phyloP scores from a whole-genome alignment of 1,284 basidiomycete genomes.

The Cutaneotrichosporon sp. region DNA sequence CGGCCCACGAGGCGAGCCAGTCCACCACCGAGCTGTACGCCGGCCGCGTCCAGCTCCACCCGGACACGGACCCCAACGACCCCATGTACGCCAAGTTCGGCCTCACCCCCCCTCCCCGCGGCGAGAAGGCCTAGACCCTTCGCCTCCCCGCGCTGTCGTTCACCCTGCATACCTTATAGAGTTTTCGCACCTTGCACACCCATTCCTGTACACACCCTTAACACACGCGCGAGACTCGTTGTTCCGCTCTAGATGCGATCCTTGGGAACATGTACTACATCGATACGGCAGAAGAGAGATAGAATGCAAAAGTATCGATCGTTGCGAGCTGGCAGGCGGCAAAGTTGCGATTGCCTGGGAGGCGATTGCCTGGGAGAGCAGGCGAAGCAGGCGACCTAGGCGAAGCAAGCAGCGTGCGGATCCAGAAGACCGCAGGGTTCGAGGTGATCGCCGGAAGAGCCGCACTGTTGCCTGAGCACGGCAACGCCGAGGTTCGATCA shows the following conservation, averaged over 20 bases:
- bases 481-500: no score
- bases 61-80: conserved; percentile 65
- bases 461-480: no score
- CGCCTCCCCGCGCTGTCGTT: no score
- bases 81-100: conserved; percentile 48
- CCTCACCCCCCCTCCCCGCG: conserved; percentile 21
- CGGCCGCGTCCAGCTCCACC: conserved; percentile 81
- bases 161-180: neutral
- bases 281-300: neutral
- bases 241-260: conserved; percentile 1
- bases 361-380: no score
- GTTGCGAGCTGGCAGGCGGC: no score
- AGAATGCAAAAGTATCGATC: neutral
- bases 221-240: neutral
- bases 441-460: no score
- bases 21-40: conserved; percentile 49
- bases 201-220: conserved; percentile 1
- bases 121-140: conserved; percentile 5
- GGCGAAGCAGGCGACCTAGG: no score
- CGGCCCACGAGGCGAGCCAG: conserved; percentile 40
- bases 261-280: conserved; percentile 1
- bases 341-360: no score
- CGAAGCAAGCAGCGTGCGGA: no score
- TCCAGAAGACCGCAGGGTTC: no score
- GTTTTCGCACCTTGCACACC: neutral